Conservation (phyloP, 78 protist genomes). For the Guillardia theta region DNA sequence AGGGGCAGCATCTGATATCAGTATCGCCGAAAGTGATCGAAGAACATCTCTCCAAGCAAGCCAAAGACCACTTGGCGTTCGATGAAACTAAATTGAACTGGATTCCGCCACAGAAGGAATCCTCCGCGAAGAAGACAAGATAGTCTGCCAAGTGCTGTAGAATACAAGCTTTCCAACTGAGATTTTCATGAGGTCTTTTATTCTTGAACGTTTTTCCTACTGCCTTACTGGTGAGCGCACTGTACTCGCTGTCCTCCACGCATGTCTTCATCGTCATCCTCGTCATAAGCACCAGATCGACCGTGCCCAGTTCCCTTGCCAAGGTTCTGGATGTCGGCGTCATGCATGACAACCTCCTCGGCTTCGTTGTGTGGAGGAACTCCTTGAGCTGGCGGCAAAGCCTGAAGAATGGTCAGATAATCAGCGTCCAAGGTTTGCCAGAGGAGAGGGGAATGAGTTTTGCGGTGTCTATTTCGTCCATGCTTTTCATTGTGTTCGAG, state of each 20-base stretch:
- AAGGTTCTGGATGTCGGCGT: not conserved
- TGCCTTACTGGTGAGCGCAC: slow-evolving; percentile 21
- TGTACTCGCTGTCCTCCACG: slow-evolving; percentile 22
- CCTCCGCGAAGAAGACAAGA: too few relatives aligned
- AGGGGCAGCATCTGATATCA: slow-evolving; percentile 68
- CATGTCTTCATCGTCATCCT: slow-evolving; percentile 24
- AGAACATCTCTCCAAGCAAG: slow-evolving; percentile 18
- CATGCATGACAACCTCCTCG: slow-evolving; percentile 22
- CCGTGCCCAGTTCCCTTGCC: not conserved
- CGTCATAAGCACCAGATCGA: not conserved
- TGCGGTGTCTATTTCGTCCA: too few relatives aligned
- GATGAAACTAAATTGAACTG: not conserved
- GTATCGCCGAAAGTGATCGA: slow-evolving; percentile 44
- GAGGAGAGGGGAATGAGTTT: too few relatives aligned
- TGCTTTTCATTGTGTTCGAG: too few relatives aligned
- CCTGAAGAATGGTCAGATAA: not conserved
- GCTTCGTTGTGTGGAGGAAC: not conserved
- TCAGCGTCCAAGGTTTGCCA: too few relatives aligned
- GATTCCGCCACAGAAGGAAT: not conserved
- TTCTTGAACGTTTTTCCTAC: too few relatives aligned
- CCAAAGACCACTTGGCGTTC: not conserved
- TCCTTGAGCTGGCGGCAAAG: not conserved
- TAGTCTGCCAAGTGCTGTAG: too few relatives aligned
- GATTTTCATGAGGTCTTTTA: too few relatives aligned
- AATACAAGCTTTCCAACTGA: too few relatives aligned